Evolutionary conservation across 2,329 filamentous ascomycete genomes (phyloP), one percentile per base, ranked within the genome.

Genomic region (Cladosporium colombiae): DNA sequence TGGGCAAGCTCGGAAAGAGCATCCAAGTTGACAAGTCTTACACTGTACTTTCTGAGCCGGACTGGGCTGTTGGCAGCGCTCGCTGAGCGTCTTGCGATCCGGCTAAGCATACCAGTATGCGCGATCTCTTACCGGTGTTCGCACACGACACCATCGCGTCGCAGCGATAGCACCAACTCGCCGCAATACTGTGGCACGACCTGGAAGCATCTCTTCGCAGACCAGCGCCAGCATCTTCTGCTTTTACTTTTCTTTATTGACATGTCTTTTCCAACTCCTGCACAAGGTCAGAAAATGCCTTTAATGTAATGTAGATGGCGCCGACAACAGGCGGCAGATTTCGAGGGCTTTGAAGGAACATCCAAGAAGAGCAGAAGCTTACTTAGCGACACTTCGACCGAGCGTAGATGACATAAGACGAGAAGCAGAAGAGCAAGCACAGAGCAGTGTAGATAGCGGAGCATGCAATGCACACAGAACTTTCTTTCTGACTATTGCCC

Each of bases 11-110:
- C 23, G 69, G 69, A 21, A 62, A 59, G 25, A 62, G 65, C 33
- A 72, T 73, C 64, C 66, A 69, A 23, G 67, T 72, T 49, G 68
- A 71, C 57, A 66, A 70, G 18, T 67, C 70, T 18, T 72, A 70
- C 60, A 71, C 66, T 59, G 62, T 67, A 1, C 62, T 62, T 18
- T 66, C 65, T 29, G 53, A 62, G 40, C 65, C 58, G 52, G 59
- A 66, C 25, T 58, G 55, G 55, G 27, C 21, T 23, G 55, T 59
- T 25, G 62, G 62, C 10, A 52, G 37, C 37, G 62, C 62, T 64
- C 50, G 35, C 37, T 64, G 52, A 64, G 10, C 23, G 23, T 16
- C 18, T 33, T 21, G 18, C n/a, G 1, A 31, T 35, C 55, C 11
- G 21, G 25, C 49, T 53, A 29, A 13, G 27, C 40, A 18, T 11